A percentile compares a stretch with the other conserved stretches of the same genome.
These are phyloP conservation scores for Phaffia australis DNA, from an alignment of 768 basidiomycete species.

Conservation along the genomic window DNA sequence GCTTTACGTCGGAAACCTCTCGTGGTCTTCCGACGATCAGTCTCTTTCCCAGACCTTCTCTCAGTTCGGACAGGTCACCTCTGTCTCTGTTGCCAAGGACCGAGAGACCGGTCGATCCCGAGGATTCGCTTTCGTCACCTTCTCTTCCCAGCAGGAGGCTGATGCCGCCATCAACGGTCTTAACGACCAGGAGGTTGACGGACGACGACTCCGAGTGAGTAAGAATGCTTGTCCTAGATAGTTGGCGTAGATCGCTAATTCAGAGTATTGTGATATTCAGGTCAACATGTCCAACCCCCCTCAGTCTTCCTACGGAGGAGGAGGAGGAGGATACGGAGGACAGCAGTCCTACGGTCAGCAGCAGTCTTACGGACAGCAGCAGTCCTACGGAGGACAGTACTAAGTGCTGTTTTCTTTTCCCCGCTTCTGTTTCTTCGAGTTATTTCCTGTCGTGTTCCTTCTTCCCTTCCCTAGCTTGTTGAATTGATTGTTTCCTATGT, in stretches of 20 bases:
- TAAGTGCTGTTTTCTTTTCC: too few relatives aligned
- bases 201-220: conserved; percentile 56
- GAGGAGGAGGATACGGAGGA: conserved; percentile 23
- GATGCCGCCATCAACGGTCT: conserved; percentile 60
- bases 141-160: conserved; percentile 50
- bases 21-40: background rate
- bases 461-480: too few relatives aligned
- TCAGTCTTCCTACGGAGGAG: conserved; percentile 17
- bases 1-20: too few relatives aligned
- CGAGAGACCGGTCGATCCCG: conserved; percentile 94
- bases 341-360: too few relatives aligned
- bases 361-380: too few relatives aligned
- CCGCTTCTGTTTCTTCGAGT: too few relatives aligned
- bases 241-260: background rate
- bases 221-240: background rate
- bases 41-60: too few relatives aligned
- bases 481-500: too few relatives aligned
- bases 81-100: conserved; percentile 65
- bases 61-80: too few relatives aligned
- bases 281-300: background rate
- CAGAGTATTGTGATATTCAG: background rate
- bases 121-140: conserved; percentile 85
- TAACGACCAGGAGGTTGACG: conserved; percentile 89
- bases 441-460: too few relatives aligned
- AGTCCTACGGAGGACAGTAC: too few relatives aligned